Evolutionary conservation across 768 basidiomycete genomes (phyloP).

Genomic region (Naganishia friedmannii): DNA sequence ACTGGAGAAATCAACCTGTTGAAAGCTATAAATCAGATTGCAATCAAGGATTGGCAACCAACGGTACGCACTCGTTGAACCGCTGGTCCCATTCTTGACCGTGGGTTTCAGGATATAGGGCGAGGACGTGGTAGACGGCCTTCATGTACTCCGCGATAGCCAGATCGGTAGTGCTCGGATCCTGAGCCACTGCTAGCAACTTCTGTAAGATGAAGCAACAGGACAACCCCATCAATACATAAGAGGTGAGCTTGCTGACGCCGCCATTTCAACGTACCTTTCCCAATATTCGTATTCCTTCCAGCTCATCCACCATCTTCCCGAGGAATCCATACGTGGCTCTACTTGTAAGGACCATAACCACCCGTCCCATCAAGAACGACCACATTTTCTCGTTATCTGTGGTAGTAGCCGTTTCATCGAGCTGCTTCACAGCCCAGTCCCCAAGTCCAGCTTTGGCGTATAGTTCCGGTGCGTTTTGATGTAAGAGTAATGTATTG

Average conservation of each 20-base stretch:
- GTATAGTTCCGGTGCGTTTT: slow-evolving; percentile 7
- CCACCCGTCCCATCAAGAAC: slow-evolving; percentile 21
- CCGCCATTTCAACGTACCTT: not conserved
- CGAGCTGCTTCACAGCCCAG: not conserved
- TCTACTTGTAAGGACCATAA: slow-evolving; percentile 17
- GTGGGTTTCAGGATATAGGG: slow-evolving; percentile 66
- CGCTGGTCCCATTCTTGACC: slow-evolving; percentile 61
- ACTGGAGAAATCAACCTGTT: not conserved
- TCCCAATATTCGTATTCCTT: not conserved
- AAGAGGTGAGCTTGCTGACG: not conserved
- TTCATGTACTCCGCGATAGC: slow-evolving; percentile 82
- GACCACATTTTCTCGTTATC: not conserved
- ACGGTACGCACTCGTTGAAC: slow-evolving; percentile 63
- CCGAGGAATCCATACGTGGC: slow-evolving; percentile 16
- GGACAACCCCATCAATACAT: no score
- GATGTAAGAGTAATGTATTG: slow-evolving; percentile 7
- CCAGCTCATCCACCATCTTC: slow-evolving; percentile 8
- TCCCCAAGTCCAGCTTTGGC: slow-evolving; percentile 4
- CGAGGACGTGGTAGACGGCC: slow-evolving; percentile 72
- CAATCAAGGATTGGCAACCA: not conserved
- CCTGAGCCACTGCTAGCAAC: not conserved
- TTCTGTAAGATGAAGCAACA: not conserved
- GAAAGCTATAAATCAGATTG: not conserved
- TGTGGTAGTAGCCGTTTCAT: not conserved
- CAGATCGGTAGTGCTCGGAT: slow-evolving; percentile 41